Evolutionary conservation across 2,329 filamentous ascomycete genomes (phyloP).

Genomic region (Capronia epimyces): DNA sequence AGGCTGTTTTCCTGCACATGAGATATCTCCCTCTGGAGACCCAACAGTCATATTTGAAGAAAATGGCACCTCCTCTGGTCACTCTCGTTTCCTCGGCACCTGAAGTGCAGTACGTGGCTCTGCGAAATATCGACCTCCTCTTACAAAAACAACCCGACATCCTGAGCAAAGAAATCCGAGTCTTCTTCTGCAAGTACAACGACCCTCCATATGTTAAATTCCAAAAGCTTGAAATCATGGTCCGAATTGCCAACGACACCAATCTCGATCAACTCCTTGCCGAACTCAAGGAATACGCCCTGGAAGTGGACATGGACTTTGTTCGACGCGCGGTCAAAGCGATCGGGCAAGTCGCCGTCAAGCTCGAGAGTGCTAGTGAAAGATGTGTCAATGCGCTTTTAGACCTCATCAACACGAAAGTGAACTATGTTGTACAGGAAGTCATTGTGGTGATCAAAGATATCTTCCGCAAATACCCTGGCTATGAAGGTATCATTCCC

Average conservation of each 20-base stretch:
- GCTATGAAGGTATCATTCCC: slow-evolving; percentile 96
- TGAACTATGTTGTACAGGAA: slow-evolving; percentile 98
- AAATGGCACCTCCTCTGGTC: slow-evolving; percentile 96
- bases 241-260: slow-evolving; percentile 93
- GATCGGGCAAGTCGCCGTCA: slow-evolving; percentile 96
- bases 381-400: slow-evolving; percentile 91
- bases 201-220: slow-evolving; percentile 97
- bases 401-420: slow-evolving; percentile 92
- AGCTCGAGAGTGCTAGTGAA: slow-evolving; percentile 91
- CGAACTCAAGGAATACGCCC: slow-evolving; percentile 92
- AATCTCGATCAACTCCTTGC: slow-evolving; percentile 93
- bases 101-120: slow-evolving; percentile 94
- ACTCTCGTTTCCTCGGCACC: slow-evolving; percentile 92
- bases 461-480: slow-evolving; percentile 93
- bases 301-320: slow-evolving; percentile 99
- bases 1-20: slow-evolving; percentile 97
- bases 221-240: slow-evolving; percentile 98
- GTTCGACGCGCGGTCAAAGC: slow-evolving; percentile 89
- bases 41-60: slow-evolving; percentile 83
- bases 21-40: slow-evolving; percentile 71
- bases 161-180: slow-evolving; percentile 90
- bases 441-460: slow-evolving; percentile 99
- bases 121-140: slow-evolving; percentile 92
- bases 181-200: slow-evolving; percentile 99
- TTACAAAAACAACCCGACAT: slow-evolving; percentile 96